phyloP scores from a whole-genome alignment of 352 stramenopile species.

The Globisporangium camurandrum region DNA sequence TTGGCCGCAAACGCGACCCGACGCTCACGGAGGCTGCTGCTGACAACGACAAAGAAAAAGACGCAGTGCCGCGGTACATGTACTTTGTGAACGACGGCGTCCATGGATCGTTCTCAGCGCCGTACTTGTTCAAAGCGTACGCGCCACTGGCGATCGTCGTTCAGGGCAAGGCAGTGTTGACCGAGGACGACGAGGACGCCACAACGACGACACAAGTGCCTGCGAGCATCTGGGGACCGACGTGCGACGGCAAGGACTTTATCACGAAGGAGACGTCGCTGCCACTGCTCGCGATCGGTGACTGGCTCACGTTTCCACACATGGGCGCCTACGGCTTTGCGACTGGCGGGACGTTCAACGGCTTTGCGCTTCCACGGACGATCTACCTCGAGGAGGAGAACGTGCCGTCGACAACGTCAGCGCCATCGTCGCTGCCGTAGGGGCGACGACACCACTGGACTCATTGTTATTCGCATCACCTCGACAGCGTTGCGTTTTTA shows the following conservation, averaged over 20 bases:
- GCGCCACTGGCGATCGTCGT: constrained; percentile 10
- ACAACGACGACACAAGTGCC: constrained; percentile 4
- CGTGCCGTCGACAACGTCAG: too few species aligned
- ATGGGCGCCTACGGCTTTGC: constrained; percentile 57
- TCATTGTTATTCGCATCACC: too few species aligned
- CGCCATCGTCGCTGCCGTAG: too few species aligned
- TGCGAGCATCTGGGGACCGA: constrained; percentile 39
- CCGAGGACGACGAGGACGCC: background rate
- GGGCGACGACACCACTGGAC: too few species aligned
- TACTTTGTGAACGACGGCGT: constrained; percentile 46
- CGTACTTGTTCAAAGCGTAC: constrained; percentile 31
- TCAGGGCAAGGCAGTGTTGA: constrained; percentile 2
- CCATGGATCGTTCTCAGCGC: constrained; percentile 38
- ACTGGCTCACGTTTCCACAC: constrained; percentile 43
- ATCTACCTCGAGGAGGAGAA: constrained; percentile 37
- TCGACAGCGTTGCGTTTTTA: too few species aligned
- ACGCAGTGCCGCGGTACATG: constrained; percentile 33
- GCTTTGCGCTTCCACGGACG: constrained; percentile 27
- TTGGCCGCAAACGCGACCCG: constrained; percentile 40
- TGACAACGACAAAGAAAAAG: constrained; percentile 8
- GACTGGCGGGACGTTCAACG: constrained; percentile 47
- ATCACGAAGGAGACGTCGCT: constrained; percentile 31
- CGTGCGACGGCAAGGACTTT: constrained; percentile 43
- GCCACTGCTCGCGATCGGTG: constrained; percentile 32
- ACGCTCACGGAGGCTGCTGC: constrained; percentile 14